phyloP scores from a whole-genome alignment of 1,139 yeast genomes.

The Schizosaccharomyces versatilis region DNA sequence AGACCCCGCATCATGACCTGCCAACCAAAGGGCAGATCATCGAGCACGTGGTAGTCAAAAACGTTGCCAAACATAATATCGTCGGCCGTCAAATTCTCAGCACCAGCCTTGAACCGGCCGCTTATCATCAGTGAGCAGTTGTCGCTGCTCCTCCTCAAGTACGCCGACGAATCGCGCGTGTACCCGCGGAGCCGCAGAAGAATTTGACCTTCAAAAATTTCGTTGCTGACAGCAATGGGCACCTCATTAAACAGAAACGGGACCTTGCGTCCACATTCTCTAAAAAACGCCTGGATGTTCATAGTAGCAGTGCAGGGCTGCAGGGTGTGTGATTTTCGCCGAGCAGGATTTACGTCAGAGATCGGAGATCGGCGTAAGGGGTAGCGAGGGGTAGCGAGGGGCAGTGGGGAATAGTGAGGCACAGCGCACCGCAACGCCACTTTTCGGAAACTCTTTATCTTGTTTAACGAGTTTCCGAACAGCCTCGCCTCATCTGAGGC shows the following conservation, averaged over 20 bases:
- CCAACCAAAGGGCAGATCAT: conserved; percentile 37
- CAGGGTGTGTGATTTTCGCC: no score
- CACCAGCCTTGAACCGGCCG: conserved; percentile 5
- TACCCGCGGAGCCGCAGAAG: not conserved
- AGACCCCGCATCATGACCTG: conserved; percentile 29
- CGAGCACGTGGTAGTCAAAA: conserved; percentile 36
- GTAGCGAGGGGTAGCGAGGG: no score
- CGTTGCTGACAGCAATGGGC: not conserved
- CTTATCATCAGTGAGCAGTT: conserved; percentile 7
- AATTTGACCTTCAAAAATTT: not conserved
- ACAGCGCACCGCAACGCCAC: no score
- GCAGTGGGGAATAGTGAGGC: no score
- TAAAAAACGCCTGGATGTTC: no score
- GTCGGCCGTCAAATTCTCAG: conserved; percentile 5
- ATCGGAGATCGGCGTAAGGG: no score
- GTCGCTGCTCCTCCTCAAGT: conserved; percentile 6
- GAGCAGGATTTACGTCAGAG: no score
- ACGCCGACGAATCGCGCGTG: conserved; percentile 1
- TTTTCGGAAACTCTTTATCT: no score
- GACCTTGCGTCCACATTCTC: not conserved
- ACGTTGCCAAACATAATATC: conserved; percentile 32
- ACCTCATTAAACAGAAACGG: not conserved
- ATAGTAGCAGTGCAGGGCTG: no score
- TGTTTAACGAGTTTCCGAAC: no score
- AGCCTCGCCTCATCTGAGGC: no score